Base-by-base conservation (phyloP, 495 filamentous ascomycete genomes). In the Cenococcum geophilum region DNA sequence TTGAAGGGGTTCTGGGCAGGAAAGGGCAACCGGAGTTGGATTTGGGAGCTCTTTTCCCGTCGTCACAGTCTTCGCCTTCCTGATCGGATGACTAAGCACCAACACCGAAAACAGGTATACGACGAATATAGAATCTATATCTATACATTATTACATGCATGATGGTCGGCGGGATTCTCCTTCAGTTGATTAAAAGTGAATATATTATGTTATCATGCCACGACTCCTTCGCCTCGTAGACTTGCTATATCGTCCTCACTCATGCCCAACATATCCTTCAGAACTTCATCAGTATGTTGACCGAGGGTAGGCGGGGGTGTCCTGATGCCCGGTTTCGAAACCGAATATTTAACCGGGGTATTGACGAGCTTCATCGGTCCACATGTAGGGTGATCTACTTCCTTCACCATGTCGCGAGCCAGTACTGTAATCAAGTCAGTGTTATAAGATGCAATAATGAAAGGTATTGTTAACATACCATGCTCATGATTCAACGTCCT, bases 271-370 rank as follows among this genome's bases (percentile, higher is more conserved):
- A 89, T 66, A 1, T 83, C 81, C 25, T 74, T 64, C 57, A 98
- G 74, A 1, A 98, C 79, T 74, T 97, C 91, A 66, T 93, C 79
- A 1, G 93, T 97, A 75, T 98, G 93, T 72, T 98, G 85, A 0
- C 93, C 93, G 45, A 98, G 75, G 4, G 86, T 87, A 11, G 93
- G 93, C 48, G 93, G 93, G 21, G 89, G 82, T 5, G 76, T 88
- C 4, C 92, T 76, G 14, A 95, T 82, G n/a, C 84, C 78, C 1
- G 92, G 89, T 58, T 79, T 83, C 10, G 87, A 86, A 55, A 91
- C 82, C 10, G 90, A 96, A 74, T 89, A 97, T 73, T 98, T 98
- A 61, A 98, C 84, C 0, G 93, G 93, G n/a, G 92, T 92, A 68
- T 93, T 96, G 23, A 98, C 83, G 57, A 97, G 69, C 74, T 91